Evolutionary conservation across 805 yeast species (phyloP), one percentile per base, ranked within the genome.

Genomic region (Lipomyces oligophaga): DNA sequence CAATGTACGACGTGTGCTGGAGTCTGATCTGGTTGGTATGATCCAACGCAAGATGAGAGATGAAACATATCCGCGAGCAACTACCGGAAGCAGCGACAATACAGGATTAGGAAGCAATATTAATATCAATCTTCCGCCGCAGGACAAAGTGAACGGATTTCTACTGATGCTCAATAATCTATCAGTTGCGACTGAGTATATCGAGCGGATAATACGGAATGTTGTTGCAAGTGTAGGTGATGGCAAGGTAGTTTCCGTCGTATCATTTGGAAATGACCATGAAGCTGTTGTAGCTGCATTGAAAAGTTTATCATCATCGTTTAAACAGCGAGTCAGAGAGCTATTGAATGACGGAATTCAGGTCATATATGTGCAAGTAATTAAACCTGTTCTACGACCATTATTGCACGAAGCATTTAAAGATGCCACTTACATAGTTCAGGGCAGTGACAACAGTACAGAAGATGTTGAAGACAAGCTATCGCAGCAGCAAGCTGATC

Each of bases 161-260:
- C 67, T 87, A 33, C 68, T 85, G 1, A 77, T 82, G 48, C 68
- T 88, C 49, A 89, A 90, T 64, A 81, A 94, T 1, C 69, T 88
- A 3, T 78, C 82, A 8, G 67, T 81, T 34, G 80, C 84, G 20
- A 73, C 76, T 19, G 72, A 69, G 5, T 84, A 85, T 59, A 70
- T 84, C 27, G 63, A 66, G 10, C 78, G 76, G 47, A 65, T 85
- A 31, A 55, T 80, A 7, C 66, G 63, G n/a, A 75, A 76, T 38
- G 60, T 47, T 10, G 45, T 46, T 4, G 40, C 49, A 5, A 30
- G 49, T 11, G 43, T 61, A 21, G 47, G 55, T 18, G 61, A 52
- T 22, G 57, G 53, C 8, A 42, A 49, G 16, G 52, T 43, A 10
- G 48, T 50, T 11, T 44, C 50, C 1, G 56, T 47, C n/a, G 19